phyloP scores from a whole-genome alignment of 1,139 yeast species.

The Scheffersomyces segobiensis region DNA sequence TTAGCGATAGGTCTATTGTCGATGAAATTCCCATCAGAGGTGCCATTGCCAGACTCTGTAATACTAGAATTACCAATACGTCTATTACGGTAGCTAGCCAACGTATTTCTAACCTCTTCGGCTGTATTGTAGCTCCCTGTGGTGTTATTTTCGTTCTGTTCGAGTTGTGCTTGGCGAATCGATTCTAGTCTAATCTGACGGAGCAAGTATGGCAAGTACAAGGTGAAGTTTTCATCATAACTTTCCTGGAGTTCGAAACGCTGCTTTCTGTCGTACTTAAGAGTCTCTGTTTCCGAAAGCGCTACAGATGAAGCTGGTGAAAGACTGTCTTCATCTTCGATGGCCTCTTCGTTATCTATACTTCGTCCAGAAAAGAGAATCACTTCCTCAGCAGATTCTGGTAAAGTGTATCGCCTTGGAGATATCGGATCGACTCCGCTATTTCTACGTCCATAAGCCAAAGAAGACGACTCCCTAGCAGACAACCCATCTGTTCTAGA shows the following conservation, averaged over 20 bases:
- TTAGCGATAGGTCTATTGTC: background rate
- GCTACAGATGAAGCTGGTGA: slow-evolving; percentile 10
- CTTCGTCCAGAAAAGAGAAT: background rate
- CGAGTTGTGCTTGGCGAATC: background rate
- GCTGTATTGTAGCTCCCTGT: background rate
- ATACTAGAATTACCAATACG: background rate
- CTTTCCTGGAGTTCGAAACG: slow-evolving; percentile 37
- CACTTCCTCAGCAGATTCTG: background rate
- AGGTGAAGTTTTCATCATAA: slow-evolving; percentile 38
- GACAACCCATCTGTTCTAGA: background rate
- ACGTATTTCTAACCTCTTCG: background rate
- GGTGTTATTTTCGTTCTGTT: background rate
- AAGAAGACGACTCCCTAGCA: background rate
- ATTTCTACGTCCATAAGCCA: background rate
- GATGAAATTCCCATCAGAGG: background rate
- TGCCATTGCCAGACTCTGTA: background rate
- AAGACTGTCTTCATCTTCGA: slow-evolving; percentile 1
- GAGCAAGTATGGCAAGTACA: slow-evolving; percentile 38
- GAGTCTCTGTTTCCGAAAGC: slow-evolving; percentile 20
- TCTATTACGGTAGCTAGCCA: background rate
- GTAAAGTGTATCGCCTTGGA: background rate
- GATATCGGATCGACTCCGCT: background rate
- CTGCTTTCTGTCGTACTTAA: slow-evolving; percentile 14
- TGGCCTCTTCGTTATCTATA: background rate
- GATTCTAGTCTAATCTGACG: slow-evolving; percentile 24